phyloP scores from a whole-genome alignment of 1,139 yeast genomes.

The Dujonia santamariae region DNA sequence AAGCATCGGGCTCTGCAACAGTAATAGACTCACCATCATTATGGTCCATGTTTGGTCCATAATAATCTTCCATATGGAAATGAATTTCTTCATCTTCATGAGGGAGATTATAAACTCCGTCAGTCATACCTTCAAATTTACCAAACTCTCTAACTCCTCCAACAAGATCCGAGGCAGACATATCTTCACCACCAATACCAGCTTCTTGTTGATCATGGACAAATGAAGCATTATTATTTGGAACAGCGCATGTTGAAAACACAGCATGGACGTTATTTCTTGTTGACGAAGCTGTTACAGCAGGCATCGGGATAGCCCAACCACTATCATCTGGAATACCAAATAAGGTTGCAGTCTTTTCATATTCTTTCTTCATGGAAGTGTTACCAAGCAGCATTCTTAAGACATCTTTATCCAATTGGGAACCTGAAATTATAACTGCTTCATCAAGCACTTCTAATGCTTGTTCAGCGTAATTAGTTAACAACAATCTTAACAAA shows the following conservation, averaged over 20 bases:
- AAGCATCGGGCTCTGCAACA: constrained; percentile 64
- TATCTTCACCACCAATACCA: background rate
- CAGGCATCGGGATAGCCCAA: constrained; percentile 97
- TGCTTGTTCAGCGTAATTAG: constrained; percentile 87
- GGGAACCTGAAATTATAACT: constrained; percentile 81
- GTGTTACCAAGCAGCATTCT: constrained; percentile 88
- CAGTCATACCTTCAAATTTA: background rate
- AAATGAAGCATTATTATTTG: background rate
- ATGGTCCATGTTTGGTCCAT: constrained; percentile 33
- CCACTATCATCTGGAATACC: constrained; percentile 98
- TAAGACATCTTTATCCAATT: constrained; percentile 85
- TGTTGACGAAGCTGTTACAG: constrained; percentile 81
- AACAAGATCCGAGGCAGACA: background rate
- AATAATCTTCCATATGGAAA: constrained; percentile 68
- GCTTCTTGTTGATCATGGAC: background rate
- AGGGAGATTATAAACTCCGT: constrained; percentile 19
- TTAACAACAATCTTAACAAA: constrained; percentile 70
- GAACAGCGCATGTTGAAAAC: constrained; percentile 71
- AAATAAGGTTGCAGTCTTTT: constrained; percentile 82
- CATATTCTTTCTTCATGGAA: constrained; percentile 75
- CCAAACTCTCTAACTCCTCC: background rate
- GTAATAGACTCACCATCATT: constrained; percentile 38
- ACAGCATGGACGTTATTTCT: constrained; percentile 95
- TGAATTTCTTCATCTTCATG: constrained; percentile 47
- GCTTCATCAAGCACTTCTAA: constrained; percentile 87